These are phyloP conservation scores for Colletotrichum sp. DNA, from an alignment of 2,329 filamentous ascomycete species.

Conservation along the genomic window DNA sequence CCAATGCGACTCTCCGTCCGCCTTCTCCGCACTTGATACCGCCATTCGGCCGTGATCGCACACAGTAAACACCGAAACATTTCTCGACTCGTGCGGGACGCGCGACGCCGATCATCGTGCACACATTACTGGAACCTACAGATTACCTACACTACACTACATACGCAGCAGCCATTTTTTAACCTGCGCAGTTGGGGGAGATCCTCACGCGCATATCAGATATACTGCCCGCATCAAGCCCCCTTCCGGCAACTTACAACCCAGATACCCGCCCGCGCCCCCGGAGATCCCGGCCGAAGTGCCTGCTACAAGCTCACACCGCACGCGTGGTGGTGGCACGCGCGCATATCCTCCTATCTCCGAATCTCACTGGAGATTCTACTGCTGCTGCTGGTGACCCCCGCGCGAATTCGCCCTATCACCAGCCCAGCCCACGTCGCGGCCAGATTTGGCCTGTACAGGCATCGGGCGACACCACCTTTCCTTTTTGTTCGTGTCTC, in stretches of 20 bases:
- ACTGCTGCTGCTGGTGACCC: not conserved
- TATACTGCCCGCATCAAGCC: not conserved
- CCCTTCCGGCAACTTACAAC: not conserved
- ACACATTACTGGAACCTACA: not conserved
- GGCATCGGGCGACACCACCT: not conserved
- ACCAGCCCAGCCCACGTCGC: not conserved
- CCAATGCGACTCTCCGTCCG: not conserved
- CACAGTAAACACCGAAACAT: constrained; percentile 8
- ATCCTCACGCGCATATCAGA: not conserved
- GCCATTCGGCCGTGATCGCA: not conserved
- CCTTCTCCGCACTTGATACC: constrained; percentile 10
- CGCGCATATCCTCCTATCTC: not conserved
- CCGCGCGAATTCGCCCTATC: not conserved
- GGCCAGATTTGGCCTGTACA: not conserved
- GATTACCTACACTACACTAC: not conserved
- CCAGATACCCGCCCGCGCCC: not conserved
- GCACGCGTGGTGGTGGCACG: not conserved
- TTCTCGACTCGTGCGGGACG: not conserved
- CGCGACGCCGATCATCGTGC: constrained; percentile 9
- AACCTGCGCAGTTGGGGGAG: not conserved
- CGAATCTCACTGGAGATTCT: not conserved
- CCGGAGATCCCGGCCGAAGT: not conserved
- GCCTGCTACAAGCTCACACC: not conserved
- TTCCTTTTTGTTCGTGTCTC: not conserved
- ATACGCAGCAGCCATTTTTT: not conserved